A percentile compares a stretch with the other conserved stretches of the same genome.
Evolutionary conservation across 1,284 basidiomycete genomes (phyloP).

Genomic region (Volvariella volvacea): DNA sequence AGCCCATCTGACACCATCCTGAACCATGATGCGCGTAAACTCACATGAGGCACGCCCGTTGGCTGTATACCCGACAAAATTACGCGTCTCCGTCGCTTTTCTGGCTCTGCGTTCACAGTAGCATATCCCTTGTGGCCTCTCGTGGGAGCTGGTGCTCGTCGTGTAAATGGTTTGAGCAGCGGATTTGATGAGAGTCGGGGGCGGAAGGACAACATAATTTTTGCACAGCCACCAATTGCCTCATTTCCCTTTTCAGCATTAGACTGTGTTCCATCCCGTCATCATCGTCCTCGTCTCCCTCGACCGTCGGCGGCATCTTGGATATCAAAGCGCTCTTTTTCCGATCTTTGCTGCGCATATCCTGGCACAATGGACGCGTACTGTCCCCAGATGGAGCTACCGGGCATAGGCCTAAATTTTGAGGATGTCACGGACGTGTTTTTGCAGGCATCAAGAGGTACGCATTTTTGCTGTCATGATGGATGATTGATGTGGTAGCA

Average conservation of each 20-base stretch:
- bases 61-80: constrained; percentile 83
- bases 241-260: neutral
- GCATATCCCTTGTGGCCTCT: neutral
- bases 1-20: neutral
- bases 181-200: constrained; percentile 1
- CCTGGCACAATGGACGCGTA: constrained; percentile 13
- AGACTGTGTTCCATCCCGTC: neutral
- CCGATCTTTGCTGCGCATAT: constrained; percentile 2
- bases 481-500: no score
- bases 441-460: constrained; percentile 50
- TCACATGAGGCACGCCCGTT: constrained; percentile 81
- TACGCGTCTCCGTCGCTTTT: constrained; percentile 22
- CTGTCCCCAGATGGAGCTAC: constrained; percentile 22
- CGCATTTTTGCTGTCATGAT: no score
- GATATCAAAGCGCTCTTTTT: no score
- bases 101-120: neutral
- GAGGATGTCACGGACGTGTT: constrained; percentile 56
- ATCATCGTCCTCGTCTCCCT: neutral
- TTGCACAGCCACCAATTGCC: constrained; percentile 21
- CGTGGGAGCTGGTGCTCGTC: no score
- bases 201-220: constrained; percentile 12
- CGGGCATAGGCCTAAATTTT: constrained; percentile 50
- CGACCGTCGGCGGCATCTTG: neutral
- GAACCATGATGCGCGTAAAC: constrained; percentile 12
- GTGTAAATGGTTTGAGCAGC: neutral